Base-by-base conservation (phyloP, 2,329 filamentous ascomycete species). In the Colletotrichum abscissum region DNA sequence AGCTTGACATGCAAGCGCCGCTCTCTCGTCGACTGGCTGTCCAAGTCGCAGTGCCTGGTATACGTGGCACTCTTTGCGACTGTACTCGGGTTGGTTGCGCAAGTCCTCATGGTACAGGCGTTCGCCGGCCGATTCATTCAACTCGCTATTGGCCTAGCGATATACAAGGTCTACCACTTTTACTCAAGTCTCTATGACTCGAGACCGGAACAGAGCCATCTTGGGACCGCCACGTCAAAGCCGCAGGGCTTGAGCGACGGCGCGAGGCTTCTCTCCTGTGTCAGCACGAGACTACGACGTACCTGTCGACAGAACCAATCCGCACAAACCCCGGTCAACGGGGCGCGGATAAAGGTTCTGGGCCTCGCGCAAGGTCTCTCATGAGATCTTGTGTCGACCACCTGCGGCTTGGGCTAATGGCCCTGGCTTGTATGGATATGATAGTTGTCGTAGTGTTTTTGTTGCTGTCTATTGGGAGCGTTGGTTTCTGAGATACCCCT, bases 401-500 rank as follows among this genome's bases (percentile, higher is more conserved):
- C 56, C 49, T 69, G 64, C 30, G 46, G 70, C 60, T 52, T 28
- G 62, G 62, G 52, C 26, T 19, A 16, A 22, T 62, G 33, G 67
- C 49, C 42, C 30, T 49, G 49, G 63, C 60, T 9, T 66, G 38
- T 72, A 65, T 62, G 57, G 55, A 49, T n/a, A 38, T 24, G 56
- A 65, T 35, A 24, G 59, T 14, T 65, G 42, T 65, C 55, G 52
- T 69, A 69, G 52, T 63, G 30, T 63, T 64, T 60, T 62, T 57
- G 58, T 52, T 70, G 65, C 62, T 69, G 22, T 56, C 33, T 68
- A 49, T 26, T 62, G 65, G 74, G 68, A 75, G 65, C 72, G 60
- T 69, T 75, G 72, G 62, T 75, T 75, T 72, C 64, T 67, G 74
- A 75, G 72, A 75, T 75, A 75, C 72, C 74, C 74, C 72, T 74